These are phyloP conservation scores for Botrytis deweyae DNA, from an alignment of 2,329 filamentous ascomycete species.

Conservation along the genomic window DNA sequence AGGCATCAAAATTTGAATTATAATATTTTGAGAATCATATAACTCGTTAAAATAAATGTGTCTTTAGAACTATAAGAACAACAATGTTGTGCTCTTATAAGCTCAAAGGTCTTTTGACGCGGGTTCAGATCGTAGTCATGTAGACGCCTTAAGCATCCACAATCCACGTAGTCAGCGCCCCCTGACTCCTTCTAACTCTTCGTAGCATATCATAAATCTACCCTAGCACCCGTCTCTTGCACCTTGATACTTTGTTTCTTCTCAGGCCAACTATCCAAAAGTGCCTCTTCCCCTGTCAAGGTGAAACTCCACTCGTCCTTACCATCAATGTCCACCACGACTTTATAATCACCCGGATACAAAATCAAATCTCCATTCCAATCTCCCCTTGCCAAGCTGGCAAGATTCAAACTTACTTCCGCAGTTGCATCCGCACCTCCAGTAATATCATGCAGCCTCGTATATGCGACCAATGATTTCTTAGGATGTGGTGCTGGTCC, in stretches of 20 bases:
- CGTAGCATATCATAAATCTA: neutral
- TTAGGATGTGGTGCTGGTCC: conserved; percentile 51
- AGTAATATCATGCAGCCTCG: conserved; percentile 37
- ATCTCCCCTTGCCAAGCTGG: conserved; percentile 50
- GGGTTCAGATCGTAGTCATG: neutral
- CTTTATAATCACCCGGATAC: conserved; percentile 53
- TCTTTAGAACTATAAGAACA: neutral
- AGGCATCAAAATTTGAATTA: neutral
- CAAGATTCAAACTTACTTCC: conserved; percentile 47
- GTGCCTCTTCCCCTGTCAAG: conserved; percentile 45
- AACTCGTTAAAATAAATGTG: neutral
- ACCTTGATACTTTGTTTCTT: neutral
- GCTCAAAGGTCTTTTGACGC: neutral
- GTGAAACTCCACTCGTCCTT: conserved; percentile 46
- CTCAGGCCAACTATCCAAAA: conserved; percentile 42
- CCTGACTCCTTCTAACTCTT: neutral
- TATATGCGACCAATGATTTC: conserved; percentile 54
- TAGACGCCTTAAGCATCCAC: neutral
- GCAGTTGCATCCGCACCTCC: conserved; percentile 39
- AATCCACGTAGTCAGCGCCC: neutral
- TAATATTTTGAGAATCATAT: neutral
- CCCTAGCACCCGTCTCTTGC: neutral
- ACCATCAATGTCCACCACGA: conserved; percentile 48
- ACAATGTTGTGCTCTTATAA: neutral
- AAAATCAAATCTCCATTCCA: conserved; percentile 51